phyloP scores from a whole-genome alignment of 179 eudicot genomes.

The Heliamphora pulchella region DNA sequence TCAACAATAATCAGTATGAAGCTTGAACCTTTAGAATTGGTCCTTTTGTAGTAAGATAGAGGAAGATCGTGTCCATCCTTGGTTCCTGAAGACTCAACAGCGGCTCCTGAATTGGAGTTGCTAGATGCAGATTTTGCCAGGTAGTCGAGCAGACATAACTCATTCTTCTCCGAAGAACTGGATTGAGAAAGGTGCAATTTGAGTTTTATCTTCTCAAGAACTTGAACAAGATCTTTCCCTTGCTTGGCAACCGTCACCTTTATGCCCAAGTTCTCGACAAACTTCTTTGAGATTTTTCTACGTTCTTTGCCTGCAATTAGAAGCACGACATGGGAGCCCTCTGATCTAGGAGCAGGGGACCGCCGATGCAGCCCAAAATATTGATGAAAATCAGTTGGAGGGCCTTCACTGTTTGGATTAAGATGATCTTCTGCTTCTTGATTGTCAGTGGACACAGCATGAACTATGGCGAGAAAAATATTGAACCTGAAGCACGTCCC shows the following conservation, averaged over 20 bases:
- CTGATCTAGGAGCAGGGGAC: conserved; percentile 7
- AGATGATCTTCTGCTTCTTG: conserved; percentile 10
- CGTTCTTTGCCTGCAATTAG: conserved; percentile 45
- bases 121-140: not conserved
- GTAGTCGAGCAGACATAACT: not conserved
- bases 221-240: conserved; percentile 27
- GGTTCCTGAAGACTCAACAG: not conserved
- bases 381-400: conserved; percentile 11
- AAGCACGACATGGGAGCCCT: conserved; percentile 46
- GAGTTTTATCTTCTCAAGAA: conserved; percentile 32
- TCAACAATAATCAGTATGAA: conserved; percentile 53
- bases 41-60: conserved; percentile 13
- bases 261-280: conserved; percentile 48
- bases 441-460: not conserved
- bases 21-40: conserved; percentile 13
- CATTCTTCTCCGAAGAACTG: conserved; percentile 28
- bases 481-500: conserved; percentile 78
- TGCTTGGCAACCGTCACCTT: conserved; percentile 33
- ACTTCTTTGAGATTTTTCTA: conserved; percentile 29
- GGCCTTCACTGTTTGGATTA: conserved; percentile 9
- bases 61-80: conserved; percentile 34
- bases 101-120: not conserved
- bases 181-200: conserved; percentile 16
- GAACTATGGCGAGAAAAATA: conserved; percentile 30
- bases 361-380: conserved; percentile 14